Evolutionary conservation across 163 green algal species (phyloP).

Genomic region (Chlorella variabilis): DNA sequence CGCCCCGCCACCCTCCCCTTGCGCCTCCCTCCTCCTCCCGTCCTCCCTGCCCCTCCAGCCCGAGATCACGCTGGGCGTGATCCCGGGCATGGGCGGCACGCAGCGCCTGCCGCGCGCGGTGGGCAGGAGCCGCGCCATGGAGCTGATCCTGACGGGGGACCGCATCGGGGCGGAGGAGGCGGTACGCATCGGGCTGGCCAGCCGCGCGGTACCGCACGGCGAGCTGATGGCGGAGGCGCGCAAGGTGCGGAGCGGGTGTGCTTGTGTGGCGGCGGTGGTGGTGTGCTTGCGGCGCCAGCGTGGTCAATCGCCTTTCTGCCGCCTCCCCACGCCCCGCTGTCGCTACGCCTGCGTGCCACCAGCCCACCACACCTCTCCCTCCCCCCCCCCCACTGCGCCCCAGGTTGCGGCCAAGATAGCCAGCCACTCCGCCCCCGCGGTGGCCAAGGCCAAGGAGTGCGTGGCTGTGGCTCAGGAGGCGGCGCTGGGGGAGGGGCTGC

Average conservation of each 20-base stretch:
- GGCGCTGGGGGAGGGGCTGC: conserved; percentile 44
- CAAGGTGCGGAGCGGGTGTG: conserved; percentile 17
- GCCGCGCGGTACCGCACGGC: not conserved
- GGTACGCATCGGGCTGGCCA: conserved; percentile 27
- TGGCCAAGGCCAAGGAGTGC: conserved; percentile 75
- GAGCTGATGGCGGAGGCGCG: conserved; percentile 25
- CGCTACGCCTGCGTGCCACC: not conserved
- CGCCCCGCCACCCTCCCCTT: too few species aligned
- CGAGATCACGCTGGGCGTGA: conserved; percentile 81
- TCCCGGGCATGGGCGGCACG: conserved; percentile 88
- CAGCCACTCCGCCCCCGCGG: conserved; percentile 44
- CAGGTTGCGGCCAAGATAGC: conserved; percentile 70
- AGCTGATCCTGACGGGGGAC: conserved; percentile 80
- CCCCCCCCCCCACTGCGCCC: not conserved
- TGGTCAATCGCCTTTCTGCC: too few species aligned
- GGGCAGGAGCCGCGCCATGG: conserved; percentile 80
- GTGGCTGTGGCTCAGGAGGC: conserved; percentile 56
- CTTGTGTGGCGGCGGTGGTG: not conserved
- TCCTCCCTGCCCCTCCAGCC: conserved; percentile 56
- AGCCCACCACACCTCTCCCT: not conserved
- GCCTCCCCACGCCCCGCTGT: too few species aligned
- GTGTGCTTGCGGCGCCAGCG: too few species aligned
- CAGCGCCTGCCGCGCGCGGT: conserved; percentile 80
- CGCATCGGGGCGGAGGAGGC: conserved; percentile 35
- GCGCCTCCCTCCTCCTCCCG: not conserved